phyloP scores from a whole-genome alignment of 441 rosid genomes.

The Populus hybrid region DNA sequence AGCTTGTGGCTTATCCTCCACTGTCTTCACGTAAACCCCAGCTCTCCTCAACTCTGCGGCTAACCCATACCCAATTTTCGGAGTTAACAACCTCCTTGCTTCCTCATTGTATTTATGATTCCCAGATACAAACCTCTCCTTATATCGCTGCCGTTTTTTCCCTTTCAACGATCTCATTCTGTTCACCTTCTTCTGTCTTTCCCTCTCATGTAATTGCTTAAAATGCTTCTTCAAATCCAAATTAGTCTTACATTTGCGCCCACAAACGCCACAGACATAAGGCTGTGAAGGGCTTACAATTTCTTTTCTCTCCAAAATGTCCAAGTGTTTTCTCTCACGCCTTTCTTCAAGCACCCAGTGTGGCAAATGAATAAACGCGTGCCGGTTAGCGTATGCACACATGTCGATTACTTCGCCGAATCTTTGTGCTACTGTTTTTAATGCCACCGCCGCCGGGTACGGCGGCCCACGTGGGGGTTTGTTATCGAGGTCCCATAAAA shows the following conservation, averaged over 20 bases:
- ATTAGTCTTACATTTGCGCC: constrained; percentile 79
- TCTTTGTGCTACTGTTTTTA: constrained; percentile 54
- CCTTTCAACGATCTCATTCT: constrained; percentile 77
- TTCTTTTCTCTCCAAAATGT: constrained; percentile 70
- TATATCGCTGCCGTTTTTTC: constrained; percentile 70
- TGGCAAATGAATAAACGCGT: constrained; percentile 83
- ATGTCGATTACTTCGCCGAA: constrained; percentile 73
- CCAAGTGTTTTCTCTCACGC: constrained; percentile 49
- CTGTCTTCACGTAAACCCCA: constrained; percentile 77
- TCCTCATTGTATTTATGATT: constrained; percentile 77
- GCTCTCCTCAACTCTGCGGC: constrained; percentile 75
- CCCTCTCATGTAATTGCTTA: constrained; percentile 84
- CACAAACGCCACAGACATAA: constrained; percentile 72
- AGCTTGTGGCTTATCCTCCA: constrained; percentile 92
- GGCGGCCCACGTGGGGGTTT: constrained; percentile 91
- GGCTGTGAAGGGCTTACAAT: constrained; percentile 33
- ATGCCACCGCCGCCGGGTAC: constrained; percentile 65
- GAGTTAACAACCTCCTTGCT: constrained; percentile 59
- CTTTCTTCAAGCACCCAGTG: constrained; percentile 72
- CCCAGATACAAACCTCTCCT: constrained; percentile 64
- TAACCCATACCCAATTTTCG: constrained; percentile 72
- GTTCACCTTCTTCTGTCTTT: constrained; percentile 78
- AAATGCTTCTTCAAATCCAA: constrained; percentile 78
- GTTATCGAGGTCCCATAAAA: constrained; percentile 94
- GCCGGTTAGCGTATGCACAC: constrained; percentile 88